Percentiles rank a stretch among this genome's conserved stretches.
These are phyloP conservation scores for Gracilaria domingensis DNA, from an alignment of 23 red algal genomes.

Conservation along the genomic window DNA sequence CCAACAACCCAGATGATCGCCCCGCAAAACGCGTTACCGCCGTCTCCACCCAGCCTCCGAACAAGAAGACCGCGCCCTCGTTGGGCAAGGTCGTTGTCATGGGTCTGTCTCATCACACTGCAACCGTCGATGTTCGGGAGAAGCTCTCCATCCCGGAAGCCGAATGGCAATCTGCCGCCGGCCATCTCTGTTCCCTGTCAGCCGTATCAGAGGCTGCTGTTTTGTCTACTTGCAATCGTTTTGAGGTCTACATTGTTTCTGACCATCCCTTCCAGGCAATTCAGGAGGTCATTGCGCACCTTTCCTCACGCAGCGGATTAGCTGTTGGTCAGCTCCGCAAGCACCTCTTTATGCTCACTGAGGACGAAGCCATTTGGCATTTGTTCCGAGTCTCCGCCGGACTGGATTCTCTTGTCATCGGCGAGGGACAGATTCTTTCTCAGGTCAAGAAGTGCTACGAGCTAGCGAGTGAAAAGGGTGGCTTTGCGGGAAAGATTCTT, in stretches of 20 bases:
- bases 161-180: conserved; percentile 80
- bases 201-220: conserved; percentile 91
- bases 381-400: conserved; percentile 89
- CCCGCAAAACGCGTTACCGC: neutral
- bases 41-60: neutral
- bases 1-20: conserved; percentile 28
- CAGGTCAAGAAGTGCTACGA: conserved; percentile 98
- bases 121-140: conserved; percentile 94
- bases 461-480: conserved; percentile 83
- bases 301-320: conserved; percentile 74
- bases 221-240: conserved; percentile 97
- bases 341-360: conserved; percentile 90
- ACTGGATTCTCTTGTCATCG: conserved; percentile 95
- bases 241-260: conserved; percentile 93
- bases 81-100: conserved; percentile 83
- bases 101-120: conserved; percentile 95
- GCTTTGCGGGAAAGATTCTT: conserved; percentile 92
- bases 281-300: conserved; percentile 75
- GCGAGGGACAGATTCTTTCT: conserved; percentile 97
- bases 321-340: conserved; percentile 71
- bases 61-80: conserved; percentile 7
- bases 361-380: conserved; percentile 93
- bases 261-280: conserved; percentile 83
- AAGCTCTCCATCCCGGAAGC: conserved; percentile 86
- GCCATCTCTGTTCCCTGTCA: conserved; percentile 40